phyloP scores from a whole-genome alignment of 768 basidiomycete species.

The Pleurotus sapidus region DNA sequence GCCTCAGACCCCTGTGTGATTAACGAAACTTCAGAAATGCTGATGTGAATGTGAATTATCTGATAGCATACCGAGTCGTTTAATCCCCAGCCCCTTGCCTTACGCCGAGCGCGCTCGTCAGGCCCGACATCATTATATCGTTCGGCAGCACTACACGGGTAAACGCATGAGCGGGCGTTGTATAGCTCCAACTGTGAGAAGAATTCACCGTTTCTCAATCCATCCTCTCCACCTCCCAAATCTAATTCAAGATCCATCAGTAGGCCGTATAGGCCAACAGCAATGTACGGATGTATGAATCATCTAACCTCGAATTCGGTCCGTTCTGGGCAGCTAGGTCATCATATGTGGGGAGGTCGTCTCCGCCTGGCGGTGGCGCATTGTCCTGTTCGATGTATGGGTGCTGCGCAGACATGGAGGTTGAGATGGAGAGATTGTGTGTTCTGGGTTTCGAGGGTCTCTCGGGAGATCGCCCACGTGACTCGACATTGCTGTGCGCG shows the following conservation, averaged over 20 bases:
- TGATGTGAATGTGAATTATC: too few relatives aligned
- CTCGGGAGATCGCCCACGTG: not conserved
- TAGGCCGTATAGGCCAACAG: too few relatives aligned
- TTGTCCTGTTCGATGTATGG: constrained; percentile 43
- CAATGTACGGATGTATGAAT: not conserved
- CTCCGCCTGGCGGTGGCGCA: constrained; percentile 27
- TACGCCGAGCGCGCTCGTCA: constrained; percentile 53
- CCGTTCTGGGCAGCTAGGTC: constrained; percentile 75
- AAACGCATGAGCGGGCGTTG: constrained; percentile 2
- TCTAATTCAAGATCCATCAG: constrained; percentile 32
- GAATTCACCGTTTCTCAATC: constrained; percentile 79
- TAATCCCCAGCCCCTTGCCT: constrained; percentile 71
- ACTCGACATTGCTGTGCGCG: not conserved
- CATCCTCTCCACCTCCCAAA: constrained; percentile 86
- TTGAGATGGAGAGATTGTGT: not conserved
- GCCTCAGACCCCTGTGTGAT: not conserved
- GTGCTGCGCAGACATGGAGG: constrained; percentile 5
- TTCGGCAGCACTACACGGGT: constrained; percentile 68
- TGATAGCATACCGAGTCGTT: constrained; percentile 17
- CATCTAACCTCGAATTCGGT: constrained; percentile 73
- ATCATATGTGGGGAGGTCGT: constrained; percentile 75
- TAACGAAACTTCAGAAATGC: too few relatives aligned
- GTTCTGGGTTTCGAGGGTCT: not conserved
- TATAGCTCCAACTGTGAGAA: not conserved
- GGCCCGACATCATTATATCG: constrained; percentile 66